Conservation (phyloP, 2,329 filamentous ascomycete genomes). For the Hypoxylon sp. region DNA sequence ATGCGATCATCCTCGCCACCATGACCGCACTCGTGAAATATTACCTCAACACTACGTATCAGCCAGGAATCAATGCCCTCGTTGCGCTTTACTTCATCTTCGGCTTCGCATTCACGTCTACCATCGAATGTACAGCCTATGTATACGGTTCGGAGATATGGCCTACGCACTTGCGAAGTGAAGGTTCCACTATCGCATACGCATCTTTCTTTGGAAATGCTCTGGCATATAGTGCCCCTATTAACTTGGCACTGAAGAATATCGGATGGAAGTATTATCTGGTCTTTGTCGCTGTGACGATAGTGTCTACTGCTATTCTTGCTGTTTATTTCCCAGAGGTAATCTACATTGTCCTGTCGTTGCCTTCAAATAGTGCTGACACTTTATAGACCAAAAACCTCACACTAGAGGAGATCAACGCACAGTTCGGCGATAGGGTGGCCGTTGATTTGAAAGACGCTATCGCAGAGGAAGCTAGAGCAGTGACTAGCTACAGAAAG, state of each 20-base stretch:
- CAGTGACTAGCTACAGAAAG: constrained; percentile 3
- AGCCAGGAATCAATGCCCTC: constrained; percentile 47
- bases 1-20: constrained; percentile 44
- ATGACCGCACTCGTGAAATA: constrained; percentile 48
- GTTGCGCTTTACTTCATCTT: constrained; percentile 49
- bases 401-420: constrained; percentile 54
- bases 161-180: constrained; percentile 54
- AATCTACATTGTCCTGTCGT: neutral
- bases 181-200: constrained; percentile 43
- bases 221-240: constrained; percentile 45
- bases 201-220: constrained; percentile 49
- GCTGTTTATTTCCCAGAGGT: constrained; percentile 50
- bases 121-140: constrained; percentile 51
- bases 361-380: neutral
- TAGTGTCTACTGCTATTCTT: constrained; percentile 46
- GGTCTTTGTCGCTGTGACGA: constrained; percentile 49
- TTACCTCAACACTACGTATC: constrained; percentile 44
- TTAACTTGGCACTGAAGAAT: constrained; percentile 43
- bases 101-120: constrained; percentile 47
- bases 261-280: constrained; percentile 55
- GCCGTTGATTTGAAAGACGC: constrained; percentile 42
- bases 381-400: constrained; percentile 49
- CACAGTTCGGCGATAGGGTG: constrained; percentile 52
- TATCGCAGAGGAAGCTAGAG: constrained; percentile 41
- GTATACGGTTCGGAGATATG: constrained; percentile 56